Evolutionary conservation across 2,329 filamentous ascomycete genomes (phyloP).

Genomic region (Periconia sp.): DNA sequence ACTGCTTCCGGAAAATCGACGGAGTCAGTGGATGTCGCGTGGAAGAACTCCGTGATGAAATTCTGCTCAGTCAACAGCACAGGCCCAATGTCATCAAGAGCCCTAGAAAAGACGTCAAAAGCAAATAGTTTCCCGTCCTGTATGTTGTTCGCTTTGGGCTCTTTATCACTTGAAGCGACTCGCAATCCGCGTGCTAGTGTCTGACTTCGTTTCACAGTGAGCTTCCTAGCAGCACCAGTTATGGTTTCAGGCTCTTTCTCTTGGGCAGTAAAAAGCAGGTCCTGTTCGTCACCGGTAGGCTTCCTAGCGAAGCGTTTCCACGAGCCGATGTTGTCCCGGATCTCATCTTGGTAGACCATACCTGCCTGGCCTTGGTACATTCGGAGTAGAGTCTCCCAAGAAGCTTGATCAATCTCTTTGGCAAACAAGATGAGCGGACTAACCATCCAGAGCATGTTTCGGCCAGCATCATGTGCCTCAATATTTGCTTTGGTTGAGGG

Average conservation of each 20-base stretch:
- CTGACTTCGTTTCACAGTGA: conserved; percentile 93
- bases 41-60: conserved; percentile 96
- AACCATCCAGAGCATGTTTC: conserved; percentile 82
- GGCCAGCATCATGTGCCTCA: conserved; percentile 68
- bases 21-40: conserved; percentile 81
- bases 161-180: conserved; percentile 66
- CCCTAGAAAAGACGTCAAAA: conserved; percentile 78
- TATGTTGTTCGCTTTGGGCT: conserved; percentile 58
- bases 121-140: conserved; percentile 69
- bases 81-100: conserved; percentile 79
- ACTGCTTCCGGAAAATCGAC: conserved; percentile 84
- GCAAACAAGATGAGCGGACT: conserved; percentile 85
- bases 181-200: conserved; percentile 76
- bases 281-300: conserved; percentile 73
- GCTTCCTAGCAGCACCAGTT: conserved; percentile 71
- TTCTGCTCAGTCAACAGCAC: conserved; percentile 93
- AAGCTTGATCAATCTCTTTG: conserved; percentile 76
- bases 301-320: conserved; percentile 83
- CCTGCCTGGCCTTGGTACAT: conserved; percentile 78
- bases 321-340: conserved; percentile 72
- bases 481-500: conserved; percentile 64
- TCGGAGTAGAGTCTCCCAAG: conserved; percentile 79
- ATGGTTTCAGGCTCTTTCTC: conserved; percentile 84
- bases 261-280: conserved; percentile 84
- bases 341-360: conserved; percentile 78